phyloP scores from a whole-genome alignment of 1,284 basidiomycete species.

The Omphalotus olearius region DNA sequence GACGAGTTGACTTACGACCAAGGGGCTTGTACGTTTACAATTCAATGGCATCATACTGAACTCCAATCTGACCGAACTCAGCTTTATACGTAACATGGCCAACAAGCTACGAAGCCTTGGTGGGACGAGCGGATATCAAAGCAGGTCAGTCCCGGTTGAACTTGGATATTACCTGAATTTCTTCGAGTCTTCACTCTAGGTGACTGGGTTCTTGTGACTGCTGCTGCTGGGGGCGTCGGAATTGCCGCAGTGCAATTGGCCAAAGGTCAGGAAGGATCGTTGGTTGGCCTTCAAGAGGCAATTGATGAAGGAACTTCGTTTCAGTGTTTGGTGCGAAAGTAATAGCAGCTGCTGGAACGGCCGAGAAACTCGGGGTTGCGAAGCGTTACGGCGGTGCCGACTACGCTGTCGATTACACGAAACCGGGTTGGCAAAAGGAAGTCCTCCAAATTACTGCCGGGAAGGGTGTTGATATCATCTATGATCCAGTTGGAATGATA shows the following conservation, averaged over 20 bases:
- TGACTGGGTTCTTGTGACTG: conserved; percentile 87
- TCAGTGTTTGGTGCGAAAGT: conserved; percentile 73
- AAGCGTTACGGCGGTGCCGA: conserved; percentile 71
- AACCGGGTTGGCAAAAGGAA: conserved; percentile 69
- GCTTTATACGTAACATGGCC: conserved; percentile 83
- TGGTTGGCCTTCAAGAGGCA: neutral
- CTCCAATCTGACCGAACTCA: conserved; percentile 18
- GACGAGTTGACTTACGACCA: conserved; percentile 17
- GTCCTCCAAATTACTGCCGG: conserved; percentile 73
- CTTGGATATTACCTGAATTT: neutral
- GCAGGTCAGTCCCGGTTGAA: conserved; percentile 40
- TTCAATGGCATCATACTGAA: conserved; percentile 2
- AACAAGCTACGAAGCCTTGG: conserved; percentile 86
- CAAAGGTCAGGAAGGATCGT: conserved; percentile 49
- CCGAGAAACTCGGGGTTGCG: conserved; percentile 64
- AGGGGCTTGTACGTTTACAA: conserved; percentile 16
- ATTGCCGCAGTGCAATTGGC: conserved; percentile 88
- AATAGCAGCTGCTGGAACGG: conserved; percentile 75
- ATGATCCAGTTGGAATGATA: conserved; percentile 85
- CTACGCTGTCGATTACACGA: conserved; percentile 63
- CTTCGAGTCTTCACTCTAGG: conserved; percentile 35
- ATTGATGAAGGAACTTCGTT: conserved; percentile 13
- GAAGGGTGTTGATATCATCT: conserved; percentile 85
- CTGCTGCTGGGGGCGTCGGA: conserved; percentile 91
- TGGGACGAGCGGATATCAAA: conserved; percentile 78